Conservation (phyloP, 306 rosid species). For the Biancaea sappan region DNA sequence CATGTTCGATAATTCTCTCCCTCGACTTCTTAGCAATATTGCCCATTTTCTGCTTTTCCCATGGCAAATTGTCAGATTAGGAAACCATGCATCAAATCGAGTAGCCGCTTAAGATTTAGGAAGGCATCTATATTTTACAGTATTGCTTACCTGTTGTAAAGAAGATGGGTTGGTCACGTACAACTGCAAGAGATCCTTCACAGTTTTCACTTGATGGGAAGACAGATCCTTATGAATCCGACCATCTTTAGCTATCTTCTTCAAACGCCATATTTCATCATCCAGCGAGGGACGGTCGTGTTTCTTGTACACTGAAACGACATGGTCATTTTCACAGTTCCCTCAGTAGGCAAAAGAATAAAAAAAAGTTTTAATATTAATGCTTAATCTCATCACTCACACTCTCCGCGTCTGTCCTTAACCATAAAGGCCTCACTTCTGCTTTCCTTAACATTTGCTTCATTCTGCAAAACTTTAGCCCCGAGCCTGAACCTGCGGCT, state of each 20-base stretch:
- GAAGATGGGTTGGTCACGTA: slow-evolving; percentile 23
- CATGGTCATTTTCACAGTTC: neutral
- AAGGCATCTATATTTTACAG: too few relatives aligned
- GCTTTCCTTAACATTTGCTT: slow-evolving; percentile 52
- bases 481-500: slow-evolving; percentile 60
- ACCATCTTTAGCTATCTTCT: slow-evolving; percentile 44
- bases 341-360: neutral
- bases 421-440: slow-evolving; percentile 59
- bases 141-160: slow-evolving; percentile 44
- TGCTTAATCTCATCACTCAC: too few relatives aligned
- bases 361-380: too few relatives aligned
- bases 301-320: slow-evolving; percentile 48
- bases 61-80: slow-evolving; percentile 7
- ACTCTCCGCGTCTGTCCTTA: slow-evolving; percentile 66
- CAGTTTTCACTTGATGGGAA: neutral
- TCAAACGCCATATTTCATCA: slow-evolving; percentile 64
- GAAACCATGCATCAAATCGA: neutral
- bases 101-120: too few relatives aligned
- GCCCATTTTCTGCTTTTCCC: slow-evolving; percentile 47
- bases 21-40: slow-evolving; percentile 30
- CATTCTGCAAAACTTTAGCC: slow-evolving; percentile 42
- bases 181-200: slow-evolving; percentile 45
- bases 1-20: slow-evolving; percentile 51
- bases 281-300: slow-evolving; percentile 42
- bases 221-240: slow-evolving; percentile 14